phyloP scores from a whole-genome alignment of 306 rosid species.

The Rosa rugosa region DNA sequence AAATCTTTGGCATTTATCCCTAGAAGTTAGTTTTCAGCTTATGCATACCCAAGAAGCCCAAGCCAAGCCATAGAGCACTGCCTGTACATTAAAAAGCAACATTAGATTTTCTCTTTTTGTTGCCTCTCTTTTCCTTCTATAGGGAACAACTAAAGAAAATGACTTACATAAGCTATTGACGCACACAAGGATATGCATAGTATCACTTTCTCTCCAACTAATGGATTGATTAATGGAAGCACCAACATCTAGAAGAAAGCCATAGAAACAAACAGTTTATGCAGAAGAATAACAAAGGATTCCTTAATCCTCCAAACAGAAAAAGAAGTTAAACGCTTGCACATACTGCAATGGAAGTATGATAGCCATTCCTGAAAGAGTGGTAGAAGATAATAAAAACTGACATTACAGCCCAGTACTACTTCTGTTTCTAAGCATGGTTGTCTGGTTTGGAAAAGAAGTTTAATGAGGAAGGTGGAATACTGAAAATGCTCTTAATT shows the following conservation, averaged over 20 bases:
- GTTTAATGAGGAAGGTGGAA: not conserved
- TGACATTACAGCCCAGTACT: not conserved
- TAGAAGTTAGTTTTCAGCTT: not conserved
- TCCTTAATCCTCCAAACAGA: not conserved
- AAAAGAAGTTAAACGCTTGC: not conserved
- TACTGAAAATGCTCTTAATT: not conserved
- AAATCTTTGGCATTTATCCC: not conserved
- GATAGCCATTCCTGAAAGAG: not conserved
- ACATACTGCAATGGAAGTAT: not conserved
- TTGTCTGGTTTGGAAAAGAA: no score
- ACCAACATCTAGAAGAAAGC: constrained; percentile 53
- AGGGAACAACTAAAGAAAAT: not conserved
- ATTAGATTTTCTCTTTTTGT: constrained; percentile 6
- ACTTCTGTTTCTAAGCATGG: not conserved
- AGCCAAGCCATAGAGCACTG: constrained; percentile 77
- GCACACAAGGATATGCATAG: constrained; percentile 67
- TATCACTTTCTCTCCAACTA: constrained; percentile 79
- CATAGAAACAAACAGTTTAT: constrained; percentile 10
- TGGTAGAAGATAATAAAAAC: not conserved
- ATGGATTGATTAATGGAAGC: constrained; percentile 74
- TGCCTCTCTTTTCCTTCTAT: not conserved
- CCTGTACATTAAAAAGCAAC: constrained; percentile 39
- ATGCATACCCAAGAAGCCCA: constrained; percentile 84
- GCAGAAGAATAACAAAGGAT: not conserved
- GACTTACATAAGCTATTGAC: constrained; percentile 78